Base-by-base conservation (phyloP, 257 asterid genomes). In the Coffea canephora region DNA sequence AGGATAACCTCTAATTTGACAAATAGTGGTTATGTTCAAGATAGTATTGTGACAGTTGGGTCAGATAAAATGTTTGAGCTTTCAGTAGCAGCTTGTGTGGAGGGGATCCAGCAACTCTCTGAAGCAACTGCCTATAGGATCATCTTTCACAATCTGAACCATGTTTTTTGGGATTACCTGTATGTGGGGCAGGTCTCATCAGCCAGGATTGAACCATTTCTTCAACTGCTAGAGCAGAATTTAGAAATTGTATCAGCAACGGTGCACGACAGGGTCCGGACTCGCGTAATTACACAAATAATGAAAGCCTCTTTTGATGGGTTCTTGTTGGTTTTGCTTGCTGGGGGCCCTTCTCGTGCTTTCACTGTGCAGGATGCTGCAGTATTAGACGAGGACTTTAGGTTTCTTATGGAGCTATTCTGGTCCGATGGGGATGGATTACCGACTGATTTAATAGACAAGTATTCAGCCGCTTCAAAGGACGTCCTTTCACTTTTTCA, bases 401-500 rank as follows among this genome's bases (percentile, higher is more conserved):
- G 91, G 89, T 84, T 75, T 79, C 96, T 93, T 18, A 74, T 79
- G 62, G 96, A 91, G 79, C 91, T 92, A 72, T 94, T 94, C 90
- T 94, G 98, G 98, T 94, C 97, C 34, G 88, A 91, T 36, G 98
- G 98, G 72, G 97, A 94, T 83, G 98, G 98, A 54, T 84, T 94
- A 80, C 98, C 97, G 0, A 86, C 84, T 55, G 98, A 94, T 81
- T 89, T 94, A 86, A 91, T 94, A n/a, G 89, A 87, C 66, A 90
- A 89, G 86, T 78, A 79, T 65, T 88, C 97, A 21, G 74, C 76
- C 59, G 81, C 86, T 5, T 82, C 89, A 39, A 87, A 66, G 74
- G 88, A 86, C 46, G 84, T 91, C 74, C 82, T 94, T 57, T 89
- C 91, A 50, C 95, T 94, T 73, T 85, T 92, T 71, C 87, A 79